These are phyloP conservation scores for Fusarium metavorans DNA, from an alignment of 2,329 filamentous ascomycete genomes.

Conservation along the genomic window DNA sequence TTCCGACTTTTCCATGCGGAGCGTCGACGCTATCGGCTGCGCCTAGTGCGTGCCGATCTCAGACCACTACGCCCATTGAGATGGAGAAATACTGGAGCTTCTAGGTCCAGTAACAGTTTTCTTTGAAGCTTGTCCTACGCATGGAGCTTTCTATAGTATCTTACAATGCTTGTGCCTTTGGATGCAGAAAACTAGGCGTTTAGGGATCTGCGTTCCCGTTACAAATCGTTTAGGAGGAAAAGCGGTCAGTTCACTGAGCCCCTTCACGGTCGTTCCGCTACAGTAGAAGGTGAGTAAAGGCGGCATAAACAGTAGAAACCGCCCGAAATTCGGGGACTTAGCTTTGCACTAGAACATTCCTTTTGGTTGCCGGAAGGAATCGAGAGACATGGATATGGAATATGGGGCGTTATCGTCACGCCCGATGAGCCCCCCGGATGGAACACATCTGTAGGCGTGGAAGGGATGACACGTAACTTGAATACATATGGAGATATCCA, in stretches of 20 bases:
- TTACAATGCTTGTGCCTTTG: not conserved
- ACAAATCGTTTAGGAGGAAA: not conserved
- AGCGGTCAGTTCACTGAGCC: not conserved
- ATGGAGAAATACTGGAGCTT: not conserved
- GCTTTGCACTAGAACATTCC: not conserved
- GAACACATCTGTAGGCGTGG: not conserved
- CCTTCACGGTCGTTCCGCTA: not conserved
- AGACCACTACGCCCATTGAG: not conserved
- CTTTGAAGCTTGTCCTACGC: not conserved
- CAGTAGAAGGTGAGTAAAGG: not conserved
- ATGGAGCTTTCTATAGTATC: not conserved
- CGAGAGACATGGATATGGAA: not conserved
- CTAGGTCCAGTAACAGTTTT: not conserved
- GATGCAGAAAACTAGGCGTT: not conserved
- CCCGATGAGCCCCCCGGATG: not conserved
- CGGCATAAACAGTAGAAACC: not conserved
- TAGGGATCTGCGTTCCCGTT: not conserved
- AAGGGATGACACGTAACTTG: not conserved
- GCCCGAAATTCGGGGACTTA: not conserved
- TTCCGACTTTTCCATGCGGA: not conserved
- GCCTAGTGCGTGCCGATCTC: not conserved
- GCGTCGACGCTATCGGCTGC: not conserved
- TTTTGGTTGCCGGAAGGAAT: not conserved
- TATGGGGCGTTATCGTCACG: not conserved
- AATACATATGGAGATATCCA: not conserved